These are phyloP conservation scores for Clavariopsis aquatica DNA, from an alignment of 495 filamentous ascomycete genomes.

Conservation along the genomic window DNA sequence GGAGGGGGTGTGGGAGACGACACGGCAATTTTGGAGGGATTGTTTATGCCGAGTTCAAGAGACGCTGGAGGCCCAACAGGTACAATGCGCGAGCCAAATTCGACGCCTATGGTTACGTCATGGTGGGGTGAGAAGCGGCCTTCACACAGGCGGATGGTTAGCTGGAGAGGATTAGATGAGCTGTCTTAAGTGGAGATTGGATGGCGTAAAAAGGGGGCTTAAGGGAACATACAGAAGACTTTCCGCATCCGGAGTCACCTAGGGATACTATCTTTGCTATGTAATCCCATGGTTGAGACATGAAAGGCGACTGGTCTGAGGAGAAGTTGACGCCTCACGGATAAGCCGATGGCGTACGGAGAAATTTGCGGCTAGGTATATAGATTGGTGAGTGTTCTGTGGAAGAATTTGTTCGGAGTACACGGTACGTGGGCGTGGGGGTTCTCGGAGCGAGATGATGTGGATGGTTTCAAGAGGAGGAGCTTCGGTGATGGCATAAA, in stretches of 20 bases:
- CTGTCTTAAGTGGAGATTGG: not conserved
- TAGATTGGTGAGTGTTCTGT: not conserved
- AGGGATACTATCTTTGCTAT: constrained; percentile 98
- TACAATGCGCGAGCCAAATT: constrained; percentile 93
- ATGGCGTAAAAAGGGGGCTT: not conserved
- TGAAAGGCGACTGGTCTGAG: constrained; percentile 30
- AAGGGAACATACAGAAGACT: constrained; percentile 63
- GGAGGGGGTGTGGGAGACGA: constrained; percentile 46
- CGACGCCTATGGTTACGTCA: constrained; percentile 97
- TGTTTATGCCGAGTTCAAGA: constrained; percentile 50
- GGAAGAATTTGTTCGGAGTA: not conserved
- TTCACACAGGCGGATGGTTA: constrained; percentile 95
- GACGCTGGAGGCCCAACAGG: constrained; percentile 79
- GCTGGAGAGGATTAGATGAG: constrained; percentile 46
- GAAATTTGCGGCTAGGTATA: not conserved
- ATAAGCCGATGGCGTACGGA: not conserved
- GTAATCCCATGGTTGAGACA: constrained; percentile 90
- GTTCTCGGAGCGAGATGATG: not conserved
- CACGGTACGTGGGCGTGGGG: not conserved
- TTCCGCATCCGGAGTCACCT: constrained; percentile 91
- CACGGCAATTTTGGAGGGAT: constrained; percentile 38
- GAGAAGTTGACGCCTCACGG: not conserved
- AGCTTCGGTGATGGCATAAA: not conserved
- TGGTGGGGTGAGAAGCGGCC: constrained; percentile 90
- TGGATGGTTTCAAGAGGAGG: not conserved